phyloP scores from a whole-genome alignment of 148 eudicot genomes.

The Persicaria tinctoria region DNA sequence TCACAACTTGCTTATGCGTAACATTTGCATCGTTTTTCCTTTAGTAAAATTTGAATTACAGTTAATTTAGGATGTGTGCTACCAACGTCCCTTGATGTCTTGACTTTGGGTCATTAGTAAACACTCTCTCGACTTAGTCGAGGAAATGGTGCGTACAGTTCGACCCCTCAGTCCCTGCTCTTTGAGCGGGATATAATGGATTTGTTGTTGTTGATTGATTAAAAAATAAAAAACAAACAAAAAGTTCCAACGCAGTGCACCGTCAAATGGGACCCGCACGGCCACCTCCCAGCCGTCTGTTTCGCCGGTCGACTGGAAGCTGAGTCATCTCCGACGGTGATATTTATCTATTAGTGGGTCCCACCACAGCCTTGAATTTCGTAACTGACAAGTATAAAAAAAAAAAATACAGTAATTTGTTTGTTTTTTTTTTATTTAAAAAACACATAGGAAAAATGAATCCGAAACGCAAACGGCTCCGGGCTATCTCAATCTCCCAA shows the following conservation, averaged over 20 bases:
- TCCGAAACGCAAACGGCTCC: not conserved
- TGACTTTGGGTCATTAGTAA: no score
- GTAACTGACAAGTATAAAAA: not conserved
- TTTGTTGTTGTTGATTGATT: no score
- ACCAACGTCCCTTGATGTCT: no score
- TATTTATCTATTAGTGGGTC: not conserved
- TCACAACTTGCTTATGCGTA: no score
- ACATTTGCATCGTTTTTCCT: no score
- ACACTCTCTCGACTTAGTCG: no score
- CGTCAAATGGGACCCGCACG: slow-evolving; percentile 19
- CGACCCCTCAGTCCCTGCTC: no score
- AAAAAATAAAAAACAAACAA: not conserved
- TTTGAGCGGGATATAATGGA: no score
- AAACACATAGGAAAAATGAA: not conserved
- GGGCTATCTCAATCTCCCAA: not conserved
- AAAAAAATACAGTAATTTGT: not conserved
- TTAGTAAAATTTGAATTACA: no score
- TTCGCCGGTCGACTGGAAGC: not conserved
- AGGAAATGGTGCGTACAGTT: no score
- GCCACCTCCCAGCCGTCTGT: slow-evolving; percentile 4
- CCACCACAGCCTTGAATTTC: not conserved
- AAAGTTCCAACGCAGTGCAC: slow-evolving; percentile 13
- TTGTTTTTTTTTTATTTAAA: no score
- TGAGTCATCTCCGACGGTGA: not conserved
- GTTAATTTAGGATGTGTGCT: no score